Evolutionary conservation across 2,329 filamentous ascomycete genomes (phyloP).

Genomic region (Aspergillus fijiensis): DNA sequence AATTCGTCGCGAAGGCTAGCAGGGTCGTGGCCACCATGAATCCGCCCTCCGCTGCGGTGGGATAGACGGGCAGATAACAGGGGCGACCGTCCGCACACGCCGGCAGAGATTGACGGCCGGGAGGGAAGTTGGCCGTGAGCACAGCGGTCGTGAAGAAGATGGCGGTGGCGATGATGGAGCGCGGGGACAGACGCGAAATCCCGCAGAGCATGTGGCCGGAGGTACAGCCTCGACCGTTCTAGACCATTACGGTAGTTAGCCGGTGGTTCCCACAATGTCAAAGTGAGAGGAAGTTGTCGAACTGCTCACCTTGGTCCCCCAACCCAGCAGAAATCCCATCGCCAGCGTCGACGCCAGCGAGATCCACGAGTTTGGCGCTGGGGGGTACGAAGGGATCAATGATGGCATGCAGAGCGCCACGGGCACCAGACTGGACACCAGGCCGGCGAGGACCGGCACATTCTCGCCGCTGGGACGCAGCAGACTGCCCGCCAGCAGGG

Average conservation of each 20-base stretch:
- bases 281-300: background rate
- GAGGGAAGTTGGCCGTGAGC: slow-evolving; percentile 41
- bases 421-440: slow-evolving; percentile 46
- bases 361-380: slow-evolving; percentile 33
- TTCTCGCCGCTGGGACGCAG: slow-evolving; percentile 43
- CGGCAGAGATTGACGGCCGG: slow-evolving; percentile 39
- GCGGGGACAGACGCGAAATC: slow-evolving; percentile 49
- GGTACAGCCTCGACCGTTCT: slow-evolving; percentile 53
- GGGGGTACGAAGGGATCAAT: slow-evolving; percentile 46
- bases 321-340: slow-evolving; percentile 49
- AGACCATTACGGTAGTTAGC: background rate
- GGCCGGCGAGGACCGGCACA: slow-evolving; percentile 47
- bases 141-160: slow-evolving; percentile 47
- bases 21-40: slow-evolving; percentile 35
- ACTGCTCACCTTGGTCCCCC: slow-evolving; percentile 53
- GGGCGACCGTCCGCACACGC: slow-evolving; percentile 40
- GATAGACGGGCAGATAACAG: slow-evolving; percentile 50
- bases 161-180: slow-evolving; percentile 49
- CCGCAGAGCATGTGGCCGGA: slow-evolving; percentile 59
- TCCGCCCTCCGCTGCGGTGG: slow-evolving; percentile 35
- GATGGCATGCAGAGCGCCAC: slow-evolving; percentile 46
- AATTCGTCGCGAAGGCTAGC: slow-evolving; percentile 34
- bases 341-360: slow-evolving; percentile 41
- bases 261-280: background rate
- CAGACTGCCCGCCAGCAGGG: slow-evolving; percentile 45